These are phyloP conservation scores for Tetrahymena borealis DNA, from an alignment of 73 alveolate species.

Conservation along the genomic window DNA sequence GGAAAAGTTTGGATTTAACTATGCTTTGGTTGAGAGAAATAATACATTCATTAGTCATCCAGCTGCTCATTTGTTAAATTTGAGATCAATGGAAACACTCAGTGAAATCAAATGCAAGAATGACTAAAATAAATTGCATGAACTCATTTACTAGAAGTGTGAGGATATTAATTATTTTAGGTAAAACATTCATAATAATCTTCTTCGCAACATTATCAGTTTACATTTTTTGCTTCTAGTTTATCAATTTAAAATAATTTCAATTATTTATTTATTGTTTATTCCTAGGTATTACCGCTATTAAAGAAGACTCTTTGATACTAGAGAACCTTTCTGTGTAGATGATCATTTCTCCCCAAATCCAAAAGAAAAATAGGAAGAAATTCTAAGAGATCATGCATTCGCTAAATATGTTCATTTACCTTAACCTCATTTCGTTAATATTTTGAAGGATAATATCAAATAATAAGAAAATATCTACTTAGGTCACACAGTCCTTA, in stretches of 20 bases:
- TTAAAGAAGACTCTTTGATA: not conserved
- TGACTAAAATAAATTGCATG: not conserved
- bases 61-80: not conserved
- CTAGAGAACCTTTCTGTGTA: not conserved
- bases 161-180: not conserved
- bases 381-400: not conserved
- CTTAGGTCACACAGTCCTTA: not conserved
- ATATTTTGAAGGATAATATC: not conserved
- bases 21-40: not conserved
- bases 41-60: not conserved
- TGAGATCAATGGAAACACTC: not conserved
- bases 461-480: not conserved
- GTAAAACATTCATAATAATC: not conserved
- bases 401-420: not conserved
- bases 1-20: not conserved
- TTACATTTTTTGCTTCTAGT: too few relatives aligned
- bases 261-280: too few relatives aligned
- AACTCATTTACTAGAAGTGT: not conserved
- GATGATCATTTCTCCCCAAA: not conserved
- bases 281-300: not conserved
- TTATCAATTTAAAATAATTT: too few relatives aligned
- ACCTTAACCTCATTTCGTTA: not conserved
- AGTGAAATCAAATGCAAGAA: not conserved
- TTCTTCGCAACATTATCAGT: not conserved
- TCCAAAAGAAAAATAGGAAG: not conserved